A percentile compares a stretch with the other conserved stretches of the same genome.
phyloP scores from a whole-genome alignment of 768 basidiomycete species.

The Termitomyces titanicus region DNA sequence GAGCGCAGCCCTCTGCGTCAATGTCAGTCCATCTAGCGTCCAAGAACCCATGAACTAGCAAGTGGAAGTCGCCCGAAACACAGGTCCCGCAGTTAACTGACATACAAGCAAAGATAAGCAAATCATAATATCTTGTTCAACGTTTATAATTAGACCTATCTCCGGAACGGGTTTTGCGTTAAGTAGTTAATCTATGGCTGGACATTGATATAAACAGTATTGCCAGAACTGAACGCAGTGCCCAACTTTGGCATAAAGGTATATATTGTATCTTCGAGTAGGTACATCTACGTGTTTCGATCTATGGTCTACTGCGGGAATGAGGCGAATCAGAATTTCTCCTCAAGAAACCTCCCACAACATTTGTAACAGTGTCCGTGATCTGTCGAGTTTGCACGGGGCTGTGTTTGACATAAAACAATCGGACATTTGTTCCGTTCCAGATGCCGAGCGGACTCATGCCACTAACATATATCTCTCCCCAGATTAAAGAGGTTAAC shows the following conservation, averaged over 20 bases:
- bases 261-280: background rate
- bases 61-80: too few species aligned
- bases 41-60: conserved; percentile 1
- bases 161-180: too few species aligned
- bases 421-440: conserved; percentile 83
- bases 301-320: conserved; percentile 7
- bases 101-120: too few species aligned
- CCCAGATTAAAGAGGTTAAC: conserved; percentile 94
- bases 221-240: too few species aligned
- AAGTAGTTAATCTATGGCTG: too few species aligned
- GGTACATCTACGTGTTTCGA: background rate
- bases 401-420: conserved; percentile 91
- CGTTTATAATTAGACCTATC: too few species aligned
- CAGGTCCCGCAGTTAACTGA: too few species aligned
- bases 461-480: conserved; percentile 88
- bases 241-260: too few species aligned
- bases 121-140: too few species aligned
- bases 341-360: conserved; percentile 74
- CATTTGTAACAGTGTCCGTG: conserved; percentile 75
- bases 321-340: conserved; percentile 36
- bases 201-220: too few species aligned
- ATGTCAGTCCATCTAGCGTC: conserved; percentile 1
- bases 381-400: conserved; percentile 67
- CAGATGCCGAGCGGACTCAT: conserved; percentile 87
- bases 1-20: conserved; percentile 13